These are phyloP conservation scores for Verticillium dahliae DNA, from an alignment of 2,329 filamentous ascomycete genomes.

Conservation along the genomic window DNA sequence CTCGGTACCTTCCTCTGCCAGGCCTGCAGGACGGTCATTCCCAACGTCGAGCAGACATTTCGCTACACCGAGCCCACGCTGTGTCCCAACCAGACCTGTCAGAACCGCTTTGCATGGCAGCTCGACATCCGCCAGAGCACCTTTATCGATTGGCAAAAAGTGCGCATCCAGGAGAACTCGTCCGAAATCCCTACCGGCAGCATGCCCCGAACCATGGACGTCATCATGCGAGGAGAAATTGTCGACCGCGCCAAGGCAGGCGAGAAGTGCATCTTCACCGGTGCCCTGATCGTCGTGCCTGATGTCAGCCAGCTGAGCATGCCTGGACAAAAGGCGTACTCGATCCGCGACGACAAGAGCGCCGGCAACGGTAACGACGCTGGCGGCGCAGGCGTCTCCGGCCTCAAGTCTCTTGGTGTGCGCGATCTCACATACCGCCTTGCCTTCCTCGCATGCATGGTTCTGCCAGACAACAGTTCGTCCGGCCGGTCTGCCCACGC, in stretches of 20 bases:
- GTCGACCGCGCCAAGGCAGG: conserved; percentile 96
- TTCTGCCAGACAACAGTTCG: conserved; percentile 79
- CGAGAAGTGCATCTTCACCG: conserved; percentile 97
- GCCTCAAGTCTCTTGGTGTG: conserved; percentile 87
- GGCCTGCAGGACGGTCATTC: conserved; percentile 73
- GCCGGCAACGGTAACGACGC: conserved; percentile 68
- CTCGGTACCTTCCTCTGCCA: conserved; percentile 91
- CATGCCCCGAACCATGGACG: conserved; percentile 97
- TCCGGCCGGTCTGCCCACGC: conserved; percentile 69
- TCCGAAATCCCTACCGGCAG: conserved; percentile 97
- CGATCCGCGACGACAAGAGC: conserved; percentile 75
- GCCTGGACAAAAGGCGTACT: conserved; percentile 76
- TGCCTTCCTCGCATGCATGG: conserved; percentile 96
- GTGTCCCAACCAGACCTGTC: conserved; percentile 82
- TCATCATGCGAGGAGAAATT: conserved; percentile 93
- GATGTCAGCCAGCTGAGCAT: conserved; percentile 93
- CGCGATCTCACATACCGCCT: conserved; percentile 91
- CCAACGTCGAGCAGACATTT: conserved; percentile 95
- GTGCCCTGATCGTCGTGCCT: conserved; percentile 90
- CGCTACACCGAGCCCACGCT: conserved; percentile 95
- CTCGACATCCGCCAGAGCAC: conserved; percentile 96
- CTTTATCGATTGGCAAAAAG: conserved; percentile 99
- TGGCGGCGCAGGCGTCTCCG: conserved; percentile 77
- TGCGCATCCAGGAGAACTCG: conserved; percentile 96
- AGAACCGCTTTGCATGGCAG: conserved; percentile 88